phyloP scores from a whole-genome alignment of 1,284 basidiomycete species.

The Marasmius tenuissimus region DNA sequence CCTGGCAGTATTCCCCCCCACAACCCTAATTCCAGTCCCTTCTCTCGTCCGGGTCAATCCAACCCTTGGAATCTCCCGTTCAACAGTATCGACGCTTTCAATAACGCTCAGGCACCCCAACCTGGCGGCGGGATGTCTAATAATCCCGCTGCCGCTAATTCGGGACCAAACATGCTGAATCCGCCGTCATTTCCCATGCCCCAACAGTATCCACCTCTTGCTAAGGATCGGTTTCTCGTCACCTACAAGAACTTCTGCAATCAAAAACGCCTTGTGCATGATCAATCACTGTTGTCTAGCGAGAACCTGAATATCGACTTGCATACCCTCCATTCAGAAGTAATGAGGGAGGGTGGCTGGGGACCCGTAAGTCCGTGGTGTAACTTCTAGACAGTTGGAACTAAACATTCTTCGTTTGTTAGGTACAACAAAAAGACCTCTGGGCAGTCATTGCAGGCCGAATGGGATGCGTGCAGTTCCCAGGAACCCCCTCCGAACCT shows the following conservation, averaged over 20 bases:
- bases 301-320: slow-evolving; percentile 58
- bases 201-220: slow-evolving; percentile 35
- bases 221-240: slow-evolving; percentile 47
- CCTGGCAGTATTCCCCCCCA: neutral
- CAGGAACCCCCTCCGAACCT: slow-evolving; percentile 54
- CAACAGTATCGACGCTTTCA: neutral
- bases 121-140: neutral
- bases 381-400: neutral
- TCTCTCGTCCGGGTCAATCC: neutral
- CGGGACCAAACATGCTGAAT: neutral
- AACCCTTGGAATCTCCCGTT: neutral
- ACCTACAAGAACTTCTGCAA: slow-evolving; percentile 48
- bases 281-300: slow-evolving; percentile 39
- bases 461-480: slow-evolving; percentile 63
- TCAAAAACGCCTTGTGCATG: slow-evolving; percentile 39
- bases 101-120: slow-evolving; percentile 5
- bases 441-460: slow-evolving; percentile 68
- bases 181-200: neutral
- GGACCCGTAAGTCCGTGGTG: slow-evolving; percentile 38
- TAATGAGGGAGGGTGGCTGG: slow-evolving; percentile 56
- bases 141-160: neutral
- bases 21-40: neutral
- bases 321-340: slow-evolving; percentile 53
- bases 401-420: neutral
- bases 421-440: slow-evolving; percentile 57